phyloP scores from a whole-genome alignment of 495 filamentous ascomycete species.

The Bryoglossum gracile region DNA sequence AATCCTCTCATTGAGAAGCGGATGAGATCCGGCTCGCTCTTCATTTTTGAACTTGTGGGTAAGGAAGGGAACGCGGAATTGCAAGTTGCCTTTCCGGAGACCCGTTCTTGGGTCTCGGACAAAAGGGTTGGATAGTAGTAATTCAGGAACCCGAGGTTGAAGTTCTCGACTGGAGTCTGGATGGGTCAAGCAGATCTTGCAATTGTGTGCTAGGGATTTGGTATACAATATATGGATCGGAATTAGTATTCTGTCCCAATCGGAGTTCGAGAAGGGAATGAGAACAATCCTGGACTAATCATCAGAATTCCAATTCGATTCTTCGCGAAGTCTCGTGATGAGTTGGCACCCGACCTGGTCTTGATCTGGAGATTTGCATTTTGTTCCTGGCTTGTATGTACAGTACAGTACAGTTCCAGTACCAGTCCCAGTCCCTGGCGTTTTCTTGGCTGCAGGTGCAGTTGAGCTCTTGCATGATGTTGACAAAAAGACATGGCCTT shows the following conservation, averaged over 20 bases:
- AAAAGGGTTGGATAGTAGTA: background rate
- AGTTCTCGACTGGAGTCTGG: background rate
- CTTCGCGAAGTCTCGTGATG: background rate
- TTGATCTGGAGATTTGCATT: background rate
- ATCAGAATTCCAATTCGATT: too few relatives aligned
- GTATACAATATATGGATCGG: background rate
- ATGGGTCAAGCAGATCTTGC: too few relatives aligned
- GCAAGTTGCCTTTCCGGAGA: background rate
- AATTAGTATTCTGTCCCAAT: background rate
- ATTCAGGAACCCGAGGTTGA: conserved; percentile 18
- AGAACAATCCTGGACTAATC: background rate
- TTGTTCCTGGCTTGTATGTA: background rate
- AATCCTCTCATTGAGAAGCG: background rate
- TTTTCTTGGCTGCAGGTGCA: background rate
- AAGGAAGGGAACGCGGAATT: background rate
- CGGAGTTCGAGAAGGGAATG: background rate
- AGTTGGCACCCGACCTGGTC: background rate
- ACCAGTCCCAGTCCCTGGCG: background rate
- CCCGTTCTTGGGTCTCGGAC: background rate
- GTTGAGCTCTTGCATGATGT: conserved; percentile 1
- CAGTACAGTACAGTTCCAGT: background rate
- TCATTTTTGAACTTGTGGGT: background rate
- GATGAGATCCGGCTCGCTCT: background rate
- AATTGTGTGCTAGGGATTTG: background rate
- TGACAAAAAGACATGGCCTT: conserved; percentile 2